A percentile compares a stretch with the other conserved stretches of the same genome.
phyloP scores from a whole-genome alignment of 1,284 basidiomycete genomes.

The Xerocomus nothofagi region DNA sequence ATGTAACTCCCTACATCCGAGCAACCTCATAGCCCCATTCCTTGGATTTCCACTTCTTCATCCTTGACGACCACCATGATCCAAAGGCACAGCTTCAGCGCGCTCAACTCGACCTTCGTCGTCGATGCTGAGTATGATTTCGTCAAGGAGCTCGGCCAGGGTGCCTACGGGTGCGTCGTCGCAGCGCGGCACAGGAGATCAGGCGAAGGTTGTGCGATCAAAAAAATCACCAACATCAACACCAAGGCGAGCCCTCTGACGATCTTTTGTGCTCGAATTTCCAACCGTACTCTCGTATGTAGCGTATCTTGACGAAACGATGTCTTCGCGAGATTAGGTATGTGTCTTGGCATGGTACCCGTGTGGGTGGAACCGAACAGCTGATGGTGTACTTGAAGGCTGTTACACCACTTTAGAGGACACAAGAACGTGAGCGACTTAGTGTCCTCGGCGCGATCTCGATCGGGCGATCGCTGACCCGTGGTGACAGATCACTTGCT shows the following conservation, averaged over 20 bases:
- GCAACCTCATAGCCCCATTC: neutral
- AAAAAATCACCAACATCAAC: slow-evolving; percentile 98
- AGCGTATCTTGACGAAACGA: slow-evolving; percentile 93
- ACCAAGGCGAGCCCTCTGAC: slow-evolving; percentile 66
- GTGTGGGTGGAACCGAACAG: neutral
- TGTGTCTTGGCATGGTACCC: slow-evolving; percentile 26
- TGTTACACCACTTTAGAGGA: slow-evolving; percentile 93
- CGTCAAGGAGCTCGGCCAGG: slow-evolving; percentile 94
- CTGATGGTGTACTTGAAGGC: slow-evolving; percentile 42
- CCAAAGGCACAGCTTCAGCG: slow-evolving; percentile 72
- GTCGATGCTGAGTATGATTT: slow-evolving; percentile 92
- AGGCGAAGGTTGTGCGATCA: slow-evolving; percentile 91
- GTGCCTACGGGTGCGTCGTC: slow-evolving; percentile 91
- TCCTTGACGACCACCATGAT: slow-evolving; percentile 14
- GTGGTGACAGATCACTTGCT: slow-evolving; percentile 70
- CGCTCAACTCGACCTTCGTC: slow-evolving; percentile 80
- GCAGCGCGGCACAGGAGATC: slow-evolving; percentile 82
- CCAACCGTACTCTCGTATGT: slow-evolving; percentile 9
- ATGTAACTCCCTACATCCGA: slow-evolving; percentile 21
- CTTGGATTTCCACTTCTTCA: slow-evolving; percentile 6
- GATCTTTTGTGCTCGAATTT: neutral
- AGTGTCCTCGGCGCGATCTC: slow-evolving; percentile 13
- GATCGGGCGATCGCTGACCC: slow-evolving; percentile 7
- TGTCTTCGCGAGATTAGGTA: slow-evolving; percentile 92
- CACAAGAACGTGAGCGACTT: slow-evolving; percentile 82